phyloP scores from a whole-genome alignment of 2,329 filamentous ascomycete species.

The Cyphellophora europaea region DNA sequence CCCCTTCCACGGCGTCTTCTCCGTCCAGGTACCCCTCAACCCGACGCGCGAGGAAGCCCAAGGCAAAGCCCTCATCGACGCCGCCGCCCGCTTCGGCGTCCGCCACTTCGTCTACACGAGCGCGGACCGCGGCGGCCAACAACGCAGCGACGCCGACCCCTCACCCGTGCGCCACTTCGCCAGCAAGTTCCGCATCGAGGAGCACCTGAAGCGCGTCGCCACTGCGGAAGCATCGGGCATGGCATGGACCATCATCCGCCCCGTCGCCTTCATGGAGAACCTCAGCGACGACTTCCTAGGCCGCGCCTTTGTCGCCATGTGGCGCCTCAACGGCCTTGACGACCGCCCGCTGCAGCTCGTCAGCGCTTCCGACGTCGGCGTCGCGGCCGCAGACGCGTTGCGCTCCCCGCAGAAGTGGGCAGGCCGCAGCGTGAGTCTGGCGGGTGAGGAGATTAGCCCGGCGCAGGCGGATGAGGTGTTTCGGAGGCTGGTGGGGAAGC shows the following conservation, averaged over 20 bases:
- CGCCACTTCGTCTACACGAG: conserved; percentile 28
- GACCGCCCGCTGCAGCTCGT: conserved; percentile 36
- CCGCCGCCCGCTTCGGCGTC: conserved; percentile 24
- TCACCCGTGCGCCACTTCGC: conserved; percentile 21
- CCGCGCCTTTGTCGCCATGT: conserved; percentile 14
- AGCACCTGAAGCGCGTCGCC: conserved; percentile 18
- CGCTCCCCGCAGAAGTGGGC: conserved; percentile 35
- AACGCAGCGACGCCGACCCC: conserved; percentile 20
- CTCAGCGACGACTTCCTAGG: conserved; percentile 15
- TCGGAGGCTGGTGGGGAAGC: conserved; percentile 34
- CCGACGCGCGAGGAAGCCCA: conserved; percentile 39
- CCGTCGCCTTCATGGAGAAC: conserved; percentile 20
- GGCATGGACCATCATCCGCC: conserved; percentile 18
- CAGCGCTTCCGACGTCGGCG: conserved; percentile 40
- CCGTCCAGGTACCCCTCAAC: conserved; percentile 25
- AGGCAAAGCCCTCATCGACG: conserved; percentile 50
- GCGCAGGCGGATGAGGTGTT: conserved; percentile 37
- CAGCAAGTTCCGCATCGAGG: conserved; percentile 20
- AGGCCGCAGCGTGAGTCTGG: conserved; percentile 38
- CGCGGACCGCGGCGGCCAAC: conserved; percentile 25
- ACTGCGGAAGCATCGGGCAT: conserved; percentile 20
- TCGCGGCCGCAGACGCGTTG: conserved; percentile 40
- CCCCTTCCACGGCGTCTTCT: conserved; percentile 53
- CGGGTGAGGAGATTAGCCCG: conserved; percentile 43
- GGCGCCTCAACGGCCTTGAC: conserved; percentile 27